Base-by-base conservation (phyloP, 495 filamentous ascomycete species). In the Penicillium coffeae region DNA sequence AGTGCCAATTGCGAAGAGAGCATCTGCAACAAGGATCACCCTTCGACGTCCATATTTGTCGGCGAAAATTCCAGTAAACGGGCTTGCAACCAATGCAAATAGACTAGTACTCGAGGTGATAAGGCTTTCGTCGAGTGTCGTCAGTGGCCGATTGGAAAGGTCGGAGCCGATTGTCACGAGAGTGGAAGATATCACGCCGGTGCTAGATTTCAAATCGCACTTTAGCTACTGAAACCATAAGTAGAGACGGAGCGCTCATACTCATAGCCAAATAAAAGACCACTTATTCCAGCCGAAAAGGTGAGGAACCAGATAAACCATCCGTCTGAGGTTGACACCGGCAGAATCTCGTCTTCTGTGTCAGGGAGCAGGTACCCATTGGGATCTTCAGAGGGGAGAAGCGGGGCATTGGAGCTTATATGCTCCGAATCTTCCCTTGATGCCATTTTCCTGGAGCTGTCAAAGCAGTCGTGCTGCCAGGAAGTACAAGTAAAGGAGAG, bases 181-280 rank as follows among this genome's bases (percentile, higher is more conserved):
- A 0, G 89, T 93, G 1, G 89, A 85, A 18, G 88, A 93, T 35
- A 96, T 93, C 12, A 95, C 90, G 35, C 91, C 91, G 15, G 91
- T 96, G 59, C 89, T 93, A 52, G 38, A 48, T 39, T 36, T 40
- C 22, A 19, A 51, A 27, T 53, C 33, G 14, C 14, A 18, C 34
- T 39, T 63, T 45, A 18, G 41, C 25, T 14, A 48, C 20, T 8
- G 16, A 7, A 18, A 47, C 20, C 16, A 21, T 13, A 14, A 20
- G 7, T 47, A 16, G 19, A 37, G 33, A 16, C 42, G 44, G 16
- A 44, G 39, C 4, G 16, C 21, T 59, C 61, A 34, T 62, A 83
- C 87, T 78, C 76, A 78, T 91, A 96, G 50, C 90, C 90, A 68
- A 96, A 96, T 1, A 96, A 65, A 12, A 96, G 74, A 4, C 90